phyloP scores from a whole-genome alignment of 2,329 filamentous ascomycete species.

The Ophiostoma perfectum region DNA sequence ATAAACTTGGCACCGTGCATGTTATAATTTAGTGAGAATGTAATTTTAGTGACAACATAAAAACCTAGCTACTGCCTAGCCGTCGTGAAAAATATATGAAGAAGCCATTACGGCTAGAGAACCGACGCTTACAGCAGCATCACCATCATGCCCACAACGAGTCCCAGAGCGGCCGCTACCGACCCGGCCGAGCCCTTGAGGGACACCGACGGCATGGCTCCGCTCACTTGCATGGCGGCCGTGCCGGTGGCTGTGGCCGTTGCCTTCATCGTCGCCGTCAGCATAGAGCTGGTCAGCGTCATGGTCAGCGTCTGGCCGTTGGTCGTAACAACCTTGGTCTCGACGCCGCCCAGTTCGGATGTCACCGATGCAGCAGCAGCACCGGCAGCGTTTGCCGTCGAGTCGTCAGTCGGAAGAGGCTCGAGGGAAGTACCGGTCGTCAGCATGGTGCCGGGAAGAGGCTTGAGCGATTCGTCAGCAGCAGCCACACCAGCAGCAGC shows the following conservation, averaged over 20 bases:
- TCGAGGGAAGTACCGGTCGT: background rate
- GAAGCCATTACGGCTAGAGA: too few relatives aligned
- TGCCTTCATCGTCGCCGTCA: slow-evolving; percentile 4
- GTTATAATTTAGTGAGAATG: too few relatives aligned
- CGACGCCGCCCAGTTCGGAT: slow-evolving; percentile 15
- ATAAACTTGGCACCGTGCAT: too few relatives aligned
- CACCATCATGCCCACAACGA: slow-evolving; percentile 2
- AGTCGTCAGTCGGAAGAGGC: slow-evolving; percentile 14
- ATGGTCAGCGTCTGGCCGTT: slow-evolving; percentile 22
- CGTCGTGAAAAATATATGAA: too few relatives aligned
- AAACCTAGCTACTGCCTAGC: too few relatives aligned
- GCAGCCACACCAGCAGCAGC: background rate
- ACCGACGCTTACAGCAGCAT: background rate
- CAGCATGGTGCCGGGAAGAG: background rate
- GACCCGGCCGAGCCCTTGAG: background rate
- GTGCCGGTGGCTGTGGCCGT: slow-evolving; percentile 13
- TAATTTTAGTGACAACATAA: too few relatives aligned
- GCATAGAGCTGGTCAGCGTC: slow-evolving; percentile 22
- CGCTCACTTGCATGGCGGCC: background rate
- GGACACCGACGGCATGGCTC: background rate
- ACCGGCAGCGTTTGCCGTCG: background rate
- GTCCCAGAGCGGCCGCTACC: background rate
- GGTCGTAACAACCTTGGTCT: slow-evolving; percentile 25
- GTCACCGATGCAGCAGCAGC: background rate
- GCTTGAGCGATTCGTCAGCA: slow-evolving; percentile 2